Evolutionary conservation across 768 basidiomycete genomes (phyloP).

Genomic region (Collybia sp.): DNA sequence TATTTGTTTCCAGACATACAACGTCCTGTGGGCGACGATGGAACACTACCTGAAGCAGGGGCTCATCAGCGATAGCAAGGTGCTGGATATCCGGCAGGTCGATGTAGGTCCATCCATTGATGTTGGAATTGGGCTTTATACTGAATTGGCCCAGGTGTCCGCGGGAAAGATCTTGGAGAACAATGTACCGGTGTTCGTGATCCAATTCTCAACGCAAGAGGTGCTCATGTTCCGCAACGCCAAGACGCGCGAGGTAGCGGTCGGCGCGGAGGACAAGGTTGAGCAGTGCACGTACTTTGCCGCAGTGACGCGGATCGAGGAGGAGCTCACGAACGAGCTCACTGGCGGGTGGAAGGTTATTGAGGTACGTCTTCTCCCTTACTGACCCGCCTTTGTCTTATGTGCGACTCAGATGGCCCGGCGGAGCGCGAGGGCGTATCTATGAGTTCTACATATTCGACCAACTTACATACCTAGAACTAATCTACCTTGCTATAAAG

Average conservation of each 20-base stretch:
- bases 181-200: constrained; percentile 83
- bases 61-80: constrained; percentile 86
- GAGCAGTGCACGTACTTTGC: constrained; percentile 94
- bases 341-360: constrained; percentile 99
- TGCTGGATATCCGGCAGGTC: constrained; percentile 95
- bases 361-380: constrained; percentile 55
- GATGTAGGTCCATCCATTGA: constrained; percentile 56
- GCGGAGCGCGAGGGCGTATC: constrained; percentile 41
- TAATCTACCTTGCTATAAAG: constrained; percentile 7
- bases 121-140: neutral
- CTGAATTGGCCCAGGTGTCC: constrained; percentile 48
- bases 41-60: constrained; percentile 90
- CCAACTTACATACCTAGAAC: constrained; percentile 9
- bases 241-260: constrained; percentile 79
- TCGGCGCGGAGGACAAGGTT: constrained; percentile 87
- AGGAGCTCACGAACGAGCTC: constrained; percentile 85
- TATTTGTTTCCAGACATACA: constrained; percentile 66
- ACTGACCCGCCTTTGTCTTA: neutral
- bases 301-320: constrained; percentile 82
- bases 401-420: constrained; percentile 31
- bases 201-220: constrained; percentile 93
- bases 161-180: constrained; percentile 89
- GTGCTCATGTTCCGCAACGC: constrained; percentile 87
- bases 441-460: constrained; percentile 25
- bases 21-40: constrained; percentile 98